These are phyloP conservation scores for Cordyceps javanica DNA, from an alignment of 2,329 filamentous ascomycete genomes.

Conservation along the genomic window DNA sequence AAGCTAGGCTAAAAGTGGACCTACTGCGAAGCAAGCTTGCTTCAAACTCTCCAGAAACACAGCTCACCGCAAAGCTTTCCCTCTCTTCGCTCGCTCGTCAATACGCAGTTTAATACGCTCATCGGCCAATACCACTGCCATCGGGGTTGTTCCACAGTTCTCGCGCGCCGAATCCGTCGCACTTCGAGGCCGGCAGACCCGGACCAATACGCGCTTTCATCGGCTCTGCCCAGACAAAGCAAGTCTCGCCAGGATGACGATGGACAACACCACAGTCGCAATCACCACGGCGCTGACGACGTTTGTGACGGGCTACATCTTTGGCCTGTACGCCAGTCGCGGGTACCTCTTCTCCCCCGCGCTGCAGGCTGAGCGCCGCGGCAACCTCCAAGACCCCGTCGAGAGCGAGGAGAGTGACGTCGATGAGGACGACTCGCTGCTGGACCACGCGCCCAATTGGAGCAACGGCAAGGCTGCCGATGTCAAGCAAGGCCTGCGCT, in stretches of 20 bases:
- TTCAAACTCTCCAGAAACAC: neutral
- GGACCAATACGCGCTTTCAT: neutral
- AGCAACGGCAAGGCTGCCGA: slow-evolving; percentile 56
- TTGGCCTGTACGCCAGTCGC: slow-evolving; percentile 66
- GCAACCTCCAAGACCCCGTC: slow-evolving; percentile 52
- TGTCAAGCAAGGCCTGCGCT: slow-evolving; percentile 47
- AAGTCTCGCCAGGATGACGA: slow-evolving; percentile 26
- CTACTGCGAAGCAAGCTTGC: neutral
- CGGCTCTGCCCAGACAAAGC: neutral
- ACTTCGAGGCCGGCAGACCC: neutral
- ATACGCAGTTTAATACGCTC: neutral
- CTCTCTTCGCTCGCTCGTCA: neutral
- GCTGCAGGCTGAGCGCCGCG: slow-evolving; percentile 50
- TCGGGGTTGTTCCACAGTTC: too few relatives aligned
- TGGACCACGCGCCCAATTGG: slow-evolving; percentile 65
- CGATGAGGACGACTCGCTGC: slow-evolving; percentile 50
- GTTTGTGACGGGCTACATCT: slow-evolving; percentile 70
- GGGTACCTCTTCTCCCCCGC: slow-evolving; percentile 54
- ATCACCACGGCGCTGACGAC: slow-evolving; percentile 69
- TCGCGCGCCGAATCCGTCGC: neutral
- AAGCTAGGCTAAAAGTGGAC: slow-evolving; percentile 9
- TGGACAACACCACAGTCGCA: slow-evolving; percentile 51
- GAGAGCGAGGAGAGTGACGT: slow-evolving; percentile 66
- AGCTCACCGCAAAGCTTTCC: neutral
- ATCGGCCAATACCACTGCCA: neutral